Evolutionary conservation across 345 rosid species (phyloP), one percentile per base, ranked within the genome.

Genomic region (Arabis alpina): DNA sequence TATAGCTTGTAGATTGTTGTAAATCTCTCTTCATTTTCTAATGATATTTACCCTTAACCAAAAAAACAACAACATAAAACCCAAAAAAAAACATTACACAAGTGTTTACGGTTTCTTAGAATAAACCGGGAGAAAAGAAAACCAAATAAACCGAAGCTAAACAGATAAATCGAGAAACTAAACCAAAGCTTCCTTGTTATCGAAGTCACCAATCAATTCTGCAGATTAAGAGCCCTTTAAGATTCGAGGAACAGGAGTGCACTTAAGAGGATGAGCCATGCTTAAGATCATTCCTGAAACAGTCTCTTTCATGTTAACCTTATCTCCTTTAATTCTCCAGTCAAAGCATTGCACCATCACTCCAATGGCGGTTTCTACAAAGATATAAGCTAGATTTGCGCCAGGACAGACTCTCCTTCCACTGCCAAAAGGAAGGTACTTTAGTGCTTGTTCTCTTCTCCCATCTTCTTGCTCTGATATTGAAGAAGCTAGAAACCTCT

Each of bases 381-480:
- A 12, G 5, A 34, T 16, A 23, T 48, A 19, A 36, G 88, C 90
- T 19, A 85, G 45, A 23, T 85, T 56, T 3, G 76, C 74, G 43
- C 95, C 88, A 3, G 88, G 92, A 64, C 90, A 86, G 3, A 80
- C 80, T 75, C 92, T 81, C 76, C 85, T 80, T 50, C 90, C 90
- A 34, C 83, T 81, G 10, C 90, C 96, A 8, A 89, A 89, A 2
- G 90, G 89, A 61, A 90, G 3, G 39, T 79, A 48, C 41, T 83
- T 84, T 34, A 78, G 80, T 73, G 77, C 62, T 48, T 80, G 79
- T 24, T 85, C 89, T 62, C 7, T 80, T 58, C 14, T 80, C 39
- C 74, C 74, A 5, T 64, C 34, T 24, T 74, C 49, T 71, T 65
- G 24, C 53, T 74, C 11, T 56, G 23, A 16, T 75, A 61, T 11